phyloP scores from a whole-genome alignment of 768 basidiomycete species.

The Trametes sanguinea region DNA sequence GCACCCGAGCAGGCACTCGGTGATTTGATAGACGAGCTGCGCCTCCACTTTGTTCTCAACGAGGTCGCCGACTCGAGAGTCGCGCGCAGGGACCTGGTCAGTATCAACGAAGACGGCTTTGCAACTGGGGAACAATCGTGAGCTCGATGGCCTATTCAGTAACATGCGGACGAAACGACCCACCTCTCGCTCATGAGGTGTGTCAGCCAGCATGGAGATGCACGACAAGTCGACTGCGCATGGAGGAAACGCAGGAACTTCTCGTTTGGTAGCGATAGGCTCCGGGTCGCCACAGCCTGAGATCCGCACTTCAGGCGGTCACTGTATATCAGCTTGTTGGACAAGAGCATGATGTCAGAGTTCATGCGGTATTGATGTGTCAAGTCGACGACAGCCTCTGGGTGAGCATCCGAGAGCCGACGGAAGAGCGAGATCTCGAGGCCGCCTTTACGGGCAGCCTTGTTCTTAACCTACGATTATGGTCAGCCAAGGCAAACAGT shows the following conservation, averaged over 20 bases:
- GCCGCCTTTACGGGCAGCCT: constrained; percentile 77
- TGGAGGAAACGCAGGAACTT: constrained; percentile 50
- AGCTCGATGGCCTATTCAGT: too few relatives aligned
- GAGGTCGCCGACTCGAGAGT: constrained; percentile 83
- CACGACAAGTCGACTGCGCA: constrained; percentile 32
- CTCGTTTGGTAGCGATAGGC: constrained; percentile 53
- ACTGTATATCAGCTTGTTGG: constrained; percentile 84
- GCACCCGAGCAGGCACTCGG: constrained; percentile 60
- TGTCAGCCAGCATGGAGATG: constrained; percentile 70
- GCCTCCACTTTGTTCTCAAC: constrained; percentile 91
- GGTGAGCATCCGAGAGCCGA: constrained; percentile 84
- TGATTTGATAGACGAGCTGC: constrained; percentile 62
- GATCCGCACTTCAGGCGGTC: constrained; percentile 80
- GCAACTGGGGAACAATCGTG: constrained; percentile 47
- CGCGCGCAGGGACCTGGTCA: constrained; percentile 73
- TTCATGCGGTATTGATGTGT: constrained; percentile 96
- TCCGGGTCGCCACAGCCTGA: constrained; percentile 62
- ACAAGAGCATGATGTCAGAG: constrained; percentile 89
- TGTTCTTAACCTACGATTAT: constrained; percentile 71
- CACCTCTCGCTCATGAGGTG: constrained; percentile 65
- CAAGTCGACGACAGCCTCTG: constrained; percentile 82
- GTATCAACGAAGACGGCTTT: constrained; percentile 96
- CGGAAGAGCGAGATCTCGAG: constrained; percentile 90
- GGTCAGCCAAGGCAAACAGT: neutral
- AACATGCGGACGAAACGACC: constrained; percentile 19